Evolutionary conservation across 768 basidiomycete genomes (phyloP), one percentile per base, ranked within the genome.

Genomic region (Pholiota conissans): DNA sequence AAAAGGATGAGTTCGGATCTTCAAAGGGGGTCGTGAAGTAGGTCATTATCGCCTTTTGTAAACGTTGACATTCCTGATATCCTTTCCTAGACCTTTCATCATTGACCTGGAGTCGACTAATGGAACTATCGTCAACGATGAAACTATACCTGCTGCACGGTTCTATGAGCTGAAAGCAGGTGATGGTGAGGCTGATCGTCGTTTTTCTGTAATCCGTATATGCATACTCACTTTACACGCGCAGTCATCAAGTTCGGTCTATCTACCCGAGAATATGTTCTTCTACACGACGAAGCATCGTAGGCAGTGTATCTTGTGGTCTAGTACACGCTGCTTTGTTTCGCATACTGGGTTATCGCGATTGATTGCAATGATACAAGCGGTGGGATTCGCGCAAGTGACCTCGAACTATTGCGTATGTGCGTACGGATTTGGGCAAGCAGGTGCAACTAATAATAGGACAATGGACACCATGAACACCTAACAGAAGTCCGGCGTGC

Each of bases 51-150:
- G 49, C 39, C 32, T 16, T 42, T 35, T 24, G 42, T 1, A 24
- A 22, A 45, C 11, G 2, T 45, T 11, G 13, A 13, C 34, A 26
- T 52, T 54, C 27, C 61, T 48, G 63, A 48, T 26, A 42, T 52
- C 40, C 32, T 59, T 22, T n/a, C 30, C 13, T 62, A 98, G 95
- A 68, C 95, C 97, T 1, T 99, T 95, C 71, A 84, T 99, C 49
- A 97, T 99, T 58, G 97, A 99, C 73, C 84, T 99, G 8, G 95
- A 99, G 64, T 97, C 95, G n/a, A 98, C 97, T 2, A 99, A 99
- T 68, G 87, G 91, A 2, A 98, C 97, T 0, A 80, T 84, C 63
- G 96, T 99, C 46, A 98, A 98, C 65, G 92, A 87, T 60, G 83
- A 89, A 65, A 73, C 80, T 48, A 89, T 98, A 60, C 97, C 97